phyloP scores from a whole-genome alignment of 2,329 filamentous ascomycete genomes.

The Atkinsonella texensis region DNA sequence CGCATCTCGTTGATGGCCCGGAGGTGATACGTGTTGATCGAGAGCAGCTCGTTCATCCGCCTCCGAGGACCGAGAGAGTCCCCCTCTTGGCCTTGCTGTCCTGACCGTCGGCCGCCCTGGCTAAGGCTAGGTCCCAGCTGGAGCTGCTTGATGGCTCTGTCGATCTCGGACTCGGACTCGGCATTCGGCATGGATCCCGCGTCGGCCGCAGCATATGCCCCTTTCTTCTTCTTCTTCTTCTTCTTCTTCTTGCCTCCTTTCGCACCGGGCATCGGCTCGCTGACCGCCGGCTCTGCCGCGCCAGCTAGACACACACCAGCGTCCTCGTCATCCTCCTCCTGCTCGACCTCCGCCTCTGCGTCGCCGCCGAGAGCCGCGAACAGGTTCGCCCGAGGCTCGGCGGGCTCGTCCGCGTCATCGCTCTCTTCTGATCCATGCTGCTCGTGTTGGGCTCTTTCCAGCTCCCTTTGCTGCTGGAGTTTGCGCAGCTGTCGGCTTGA shows the following conservation, averaged over 20 bases:
- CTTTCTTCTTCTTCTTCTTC: slow-evolving; percentile 25
- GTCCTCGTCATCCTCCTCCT: slow-evolving; percentile 23
- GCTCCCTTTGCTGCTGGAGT: slow-evolving; percentile 37
- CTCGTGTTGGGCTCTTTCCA: slow-evolving; percentile 18
- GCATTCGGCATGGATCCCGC: slow-evolving; percentile 9
- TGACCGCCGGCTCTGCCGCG: slow-evolving; percentile 12
- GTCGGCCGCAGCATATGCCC: slow-evolving; percentile 18
- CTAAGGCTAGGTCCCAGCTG: slow-evolving; percentile 1
- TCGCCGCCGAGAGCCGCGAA: slow-evolving; percentile 41
- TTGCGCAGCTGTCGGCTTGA: slow-evolving; percentile 40
- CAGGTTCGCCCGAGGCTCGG: slow-evolving; percentile 30
- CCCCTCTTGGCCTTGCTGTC: slow-evolving; percentile 5
- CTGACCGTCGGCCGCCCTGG: background rate
- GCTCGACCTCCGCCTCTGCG: slow-evolving; percentile 28
- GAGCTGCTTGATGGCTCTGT: slow-evolving; percentile 39
- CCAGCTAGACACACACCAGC: slow-evolving; percentile 16
- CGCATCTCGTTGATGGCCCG: slow-evolving; percentile 89
- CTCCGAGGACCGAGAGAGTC: slow-evolving; percentile 5
- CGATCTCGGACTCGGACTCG: slow-evolving; percentile 38
- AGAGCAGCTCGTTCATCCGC: slow-evolving; percentile 29
- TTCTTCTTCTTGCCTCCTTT: slow-evolving; percentile 27
- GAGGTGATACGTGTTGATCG: slow-evolving; percentile 55
- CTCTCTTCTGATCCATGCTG: slow-evolving; percentile 15
- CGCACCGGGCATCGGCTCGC: slow-evolving; percentile 6
- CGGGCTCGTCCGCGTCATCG: slow-evolving; percentile 20